A percentile compares a stretch with the other conserved stretches of the same genome.
These are phyloP conservation scores for Pleurotus citrinopileatus DNA, from an alignment of 768 basidiomycete species.

Conservation along the genomic window DNA sequence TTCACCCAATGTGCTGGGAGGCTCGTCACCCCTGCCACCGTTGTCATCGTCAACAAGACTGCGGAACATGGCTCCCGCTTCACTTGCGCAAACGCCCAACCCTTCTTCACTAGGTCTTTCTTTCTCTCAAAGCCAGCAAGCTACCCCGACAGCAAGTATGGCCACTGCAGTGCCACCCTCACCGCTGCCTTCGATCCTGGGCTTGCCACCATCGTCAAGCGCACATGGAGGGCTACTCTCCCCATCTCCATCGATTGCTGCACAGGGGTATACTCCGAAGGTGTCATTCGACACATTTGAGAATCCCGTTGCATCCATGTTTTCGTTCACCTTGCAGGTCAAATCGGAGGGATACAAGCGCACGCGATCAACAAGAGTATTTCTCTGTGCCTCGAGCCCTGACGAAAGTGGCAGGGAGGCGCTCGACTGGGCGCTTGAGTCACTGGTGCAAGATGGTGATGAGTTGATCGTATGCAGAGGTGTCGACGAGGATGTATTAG, in stretches of 20 bases:
- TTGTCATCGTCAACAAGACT: constrained; percentile 1
- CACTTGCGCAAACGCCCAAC: background rate
- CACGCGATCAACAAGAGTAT: constrained; percentile 77
- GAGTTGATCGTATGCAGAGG: constrained; percentile 92
- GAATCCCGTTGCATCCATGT: constrained; percentile 78
- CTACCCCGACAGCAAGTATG: constrained; percentile 4
- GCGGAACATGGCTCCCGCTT: background rate
- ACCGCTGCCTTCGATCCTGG: constrained; percentile 12
- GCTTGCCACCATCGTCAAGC: constrained; percentile 12
- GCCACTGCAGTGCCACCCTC: background rate
- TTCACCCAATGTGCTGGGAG: background rate
- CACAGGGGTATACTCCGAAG: constrained; percentile 53
- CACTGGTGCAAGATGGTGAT: constrained; percentile 83
- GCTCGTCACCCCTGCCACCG: background rate
- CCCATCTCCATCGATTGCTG: constrained; percentile 16
- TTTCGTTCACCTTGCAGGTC: constrained; percentile 82
- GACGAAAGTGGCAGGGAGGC: constrained; percentile 90
- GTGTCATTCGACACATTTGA: constrained; percentile 90
- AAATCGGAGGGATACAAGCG: constrained; percentile 81
- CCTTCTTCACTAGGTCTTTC: background rate
- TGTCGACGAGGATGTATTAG: constrained; percentile 81
- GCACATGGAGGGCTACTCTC: constrained; percentile 11
- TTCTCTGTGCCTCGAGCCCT: constrained; percentile 82
- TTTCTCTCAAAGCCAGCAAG: background rate
- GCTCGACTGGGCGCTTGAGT: constrained; percentile 89